Percentiles rank a stretch among this genome's conserved stretches.
phyloP scores from a whole-genome alignment of 768 basidiomycete species.

The Lactifluus pinguis region DNA sequence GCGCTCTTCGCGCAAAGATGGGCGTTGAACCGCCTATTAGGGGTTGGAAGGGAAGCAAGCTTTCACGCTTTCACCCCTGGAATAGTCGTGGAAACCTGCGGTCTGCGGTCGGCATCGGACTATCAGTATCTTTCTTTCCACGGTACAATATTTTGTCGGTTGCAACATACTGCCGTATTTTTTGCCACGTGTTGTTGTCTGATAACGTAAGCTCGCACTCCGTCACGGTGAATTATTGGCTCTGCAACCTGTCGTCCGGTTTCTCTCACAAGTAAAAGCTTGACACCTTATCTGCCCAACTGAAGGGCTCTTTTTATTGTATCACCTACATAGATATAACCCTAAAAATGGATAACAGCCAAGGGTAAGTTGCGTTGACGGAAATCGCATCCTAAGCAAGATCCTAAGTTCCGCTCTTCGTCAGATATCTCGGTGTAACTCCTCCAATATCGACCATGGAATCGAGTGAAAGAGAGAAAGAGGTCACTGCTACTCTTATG shows the following conservation, averaged over 20 bases:
- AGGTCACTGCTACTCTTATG: slow-evolving; percentile 82
- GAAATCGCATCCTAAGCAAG: neutral
- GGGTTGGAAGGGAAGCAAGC: neutral
- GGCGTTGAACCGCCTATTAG: slow-evolving; percentile 26
- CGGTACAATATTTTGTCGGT: neutral
- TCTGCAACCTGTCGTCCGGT: neutral
- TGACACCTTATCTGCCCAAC: neutral
- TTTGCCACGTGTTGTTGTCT: neutral
- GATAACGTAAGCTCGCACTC: slow-evolving; percentile 6
- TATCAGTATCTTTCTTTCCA: neutral
- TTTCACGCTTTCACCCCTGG: neutral
- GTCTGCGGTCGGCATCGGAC: neutral
- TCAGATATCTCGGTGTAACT: slow-evolving; percentile 73
- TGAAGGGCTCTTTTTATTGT: neutral
- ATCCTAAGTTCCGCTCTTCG: neutral
- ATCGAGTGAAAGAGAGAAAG: slow-evolving; percentile 71
- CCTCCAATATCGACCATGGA: slow-evolving; percentile 73
- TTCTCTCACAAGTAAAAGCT: neutral
- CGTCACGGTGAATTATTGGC: neutral
- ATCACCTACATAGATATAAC: neutral
- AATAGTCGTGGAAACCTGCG: neutral
- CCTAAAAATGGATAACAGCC: slow-evolving; percentile 11
- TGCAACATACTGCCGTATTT: neutral
- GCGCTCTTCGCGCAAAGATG: slow-evolving; percentile 43
- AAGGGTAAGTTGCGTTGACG: slow-evolving; percentile 9